Percentiles rank a stretch among this genome's conserved stretches.
Evolutionary conservation across 192 early-diverging fungal genomes (phyloP).

Genomic region (Umbelopsis sp.): DNA sequence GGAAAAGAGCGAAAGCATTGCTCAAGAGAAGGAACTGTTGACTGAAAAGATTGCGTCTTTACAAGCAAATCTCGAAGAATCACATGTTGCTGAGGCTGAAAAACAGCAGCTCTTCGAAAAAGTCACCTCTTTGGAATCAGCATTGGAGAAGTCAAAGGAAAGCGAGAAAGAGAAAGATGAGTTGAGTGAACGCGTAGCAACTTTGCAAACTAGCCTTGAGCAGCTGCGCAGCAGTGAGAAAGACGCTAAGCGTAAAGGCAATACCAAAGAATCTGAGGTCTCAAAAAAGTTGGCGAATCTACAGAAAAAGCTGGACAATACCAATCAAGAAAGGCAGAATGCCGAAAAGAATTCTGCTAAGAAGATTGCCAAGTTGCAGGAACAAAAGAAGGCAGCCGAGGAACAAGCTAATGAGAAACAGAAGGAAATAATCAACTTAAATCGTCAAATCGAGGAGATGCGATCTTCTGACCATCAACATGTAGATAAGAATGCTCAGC

Average conservation of each 20-base stretch:
- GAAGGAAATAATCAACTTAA: not conserved
- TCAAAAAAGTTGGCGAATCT: not conserved
- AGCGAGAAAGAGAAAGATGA: not conserved
- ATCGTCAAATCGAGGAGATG: not conserved
- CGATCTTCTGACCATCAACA: too few species aligned
- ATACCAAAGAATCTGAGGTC: not conserved
- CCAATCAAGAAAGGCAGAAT: slow-evolving; percentile 10
- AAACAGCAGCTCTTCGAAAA: too few species aligned
- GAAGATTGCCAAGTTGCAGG: not conserved
- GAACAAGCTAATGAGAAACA: not conserved
- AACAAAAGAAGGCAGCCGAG: not conserved
- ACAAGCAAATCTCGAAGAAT: too few species aligned
- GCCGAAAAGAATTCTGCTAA: not conserved
- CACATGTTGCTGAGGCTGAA: too few species aligned
- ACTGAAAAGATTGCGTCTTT: too few species aligned
- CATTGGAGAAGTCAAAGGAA: not conserved
- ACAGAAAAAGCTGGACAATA: slow-evolving; percentile 4
- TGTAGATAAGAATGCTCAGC: not conserved
- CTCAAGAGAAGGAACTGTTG: not conserved
- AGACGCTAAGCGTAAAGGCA: not conserved
- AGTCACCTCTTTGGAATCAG: too few species aligned
- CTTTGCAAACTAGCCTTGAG: not conserved
- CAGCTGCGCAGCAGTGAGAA: not conserved
- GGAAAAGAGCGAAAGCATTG: not conserved
- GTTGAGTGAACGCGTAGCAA: not conserved